These are phyloP conservation scores for Turritis glabra DNA, from an alignment of 345 rosid genomes.

Conservation along the genomic window DNA sequence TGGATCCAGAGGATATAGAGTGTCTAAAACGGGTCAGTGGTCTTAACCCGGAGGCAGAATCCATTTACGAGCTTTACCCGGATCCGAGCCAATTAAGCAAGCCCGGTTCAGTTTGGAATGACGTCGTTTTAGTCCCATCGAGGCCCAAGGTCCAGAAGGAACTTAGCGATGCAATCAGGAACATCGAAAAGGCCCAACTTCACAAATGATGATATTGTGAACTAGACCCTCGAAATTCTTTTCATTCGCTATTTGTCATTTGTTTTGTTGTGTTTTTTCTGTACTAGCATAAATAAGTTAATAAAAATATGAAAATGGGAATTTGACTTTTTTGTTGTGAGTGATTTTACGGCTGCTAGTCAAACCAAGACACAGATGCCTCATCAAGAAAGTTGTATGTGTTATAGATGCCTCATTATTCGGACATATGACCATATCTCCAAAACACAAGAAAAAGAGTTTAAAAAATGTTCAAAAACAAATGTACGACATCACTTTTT, in stretches of 20 bases:
- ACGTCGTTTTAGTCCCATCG: constrained; percentile 48
- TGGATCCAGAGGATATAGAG: constrained; percentile 60
- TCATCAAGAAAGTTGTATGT: too few relatives aligned
- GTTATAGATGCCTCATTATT: too few relatives aligned
- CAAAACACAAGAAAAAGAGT: too few relatives aligned
- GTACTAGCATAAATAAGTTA: background rate
- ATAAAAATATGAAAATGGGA: background rate
- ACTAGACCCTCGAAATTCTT: constrained; percentile 1
- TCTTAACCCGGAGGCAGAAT: constrained; percentile 61
- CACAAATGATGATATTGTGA: constrained; percentile 3
- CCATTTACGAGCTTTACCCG: constrained; percentile 62
- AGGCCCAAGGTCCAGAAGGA: constrained; percentile 49
- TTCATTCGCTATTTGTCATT: background rate
- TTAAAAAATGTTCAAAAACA: too few relatives aligned
- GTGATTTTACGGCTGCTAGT: too few relatives aligned
- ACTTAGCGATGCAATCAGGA: constrained; percentile 44
- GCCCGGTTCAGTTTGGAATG: constrained; percentile 71
- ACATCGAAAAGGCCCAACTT: constrained; percentile 44
- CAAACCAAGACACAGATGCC: too few relatives aligned
- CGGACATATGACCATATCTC: too few relatives aligned
- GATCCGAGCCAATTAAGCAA: constrained; percentile 43
- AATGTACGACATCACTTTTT: too few relatives aligned
- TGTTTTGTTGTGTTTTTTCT: background rate
- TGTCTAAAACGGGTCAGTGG: constrained; percentile 49
- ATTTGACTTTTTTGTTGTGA: background rate